Conservation (phyloP, 129 eudicot genomes). For the Scalesia atractyloides region DNA sequence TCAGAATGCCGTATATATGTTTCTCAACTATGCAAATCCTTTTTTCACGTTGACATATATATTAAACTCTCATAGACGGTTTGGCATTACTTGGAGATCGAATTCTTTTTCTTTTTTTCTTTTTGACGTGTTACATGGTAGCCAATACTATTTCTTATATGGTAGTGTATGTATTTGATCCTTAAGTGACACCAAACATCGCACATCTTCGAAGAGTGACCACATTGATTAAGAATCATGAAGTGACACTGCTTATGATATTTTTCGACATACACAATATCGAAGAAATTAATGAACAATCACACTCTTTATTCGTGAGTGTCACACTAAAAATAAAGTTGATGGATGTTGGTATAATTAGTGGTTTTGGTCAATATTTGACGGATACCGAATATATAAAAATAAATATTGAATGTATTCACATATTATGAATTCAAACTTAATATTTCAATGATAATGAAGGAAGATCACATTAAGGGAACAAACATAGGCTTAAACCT, state of each 20-base stretch:
- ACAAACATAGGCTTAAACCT: not conserved
- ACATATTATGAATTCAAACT: not conserved
- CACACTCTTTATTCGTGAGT: not conserved
- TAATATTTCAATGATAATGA: not conserved
- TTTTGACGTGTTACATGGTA: not conserved
- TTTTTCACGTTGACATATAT: not conserved
- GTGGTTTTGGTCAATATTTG: not conserved
- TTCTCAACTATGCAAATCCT: not conserved
- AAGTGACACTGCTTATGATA: not conserved
- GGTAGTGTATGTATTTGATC: not conserved
- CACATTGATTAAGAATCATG: not conserved
- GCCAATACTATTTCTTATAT: not conserved
- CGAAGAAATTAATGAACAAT: not conserved
- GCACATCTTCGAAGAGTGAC: not conserved
- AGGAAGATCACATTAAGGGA: not conserved
- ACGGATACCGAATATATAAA: not conserved
- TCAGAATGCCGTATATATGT: constrained; percentile 12
- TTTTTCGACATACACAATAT: not conserved
- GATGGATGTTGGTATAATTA: not conserved
- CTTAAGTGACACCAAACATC: not conserved
- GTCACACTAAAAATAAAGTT: not conserved
- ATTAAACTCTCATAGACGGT: not conserved
- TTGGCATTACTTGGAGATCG: no score
- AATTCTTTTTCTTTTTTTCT: no score
- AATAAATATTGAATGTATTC: not conserved